These are phyloP conservation scores for Cerioporus squamosus DNA, from an alignment of 1,284 basidiomycete genomes.

Conservation along the genomic window DNA sequence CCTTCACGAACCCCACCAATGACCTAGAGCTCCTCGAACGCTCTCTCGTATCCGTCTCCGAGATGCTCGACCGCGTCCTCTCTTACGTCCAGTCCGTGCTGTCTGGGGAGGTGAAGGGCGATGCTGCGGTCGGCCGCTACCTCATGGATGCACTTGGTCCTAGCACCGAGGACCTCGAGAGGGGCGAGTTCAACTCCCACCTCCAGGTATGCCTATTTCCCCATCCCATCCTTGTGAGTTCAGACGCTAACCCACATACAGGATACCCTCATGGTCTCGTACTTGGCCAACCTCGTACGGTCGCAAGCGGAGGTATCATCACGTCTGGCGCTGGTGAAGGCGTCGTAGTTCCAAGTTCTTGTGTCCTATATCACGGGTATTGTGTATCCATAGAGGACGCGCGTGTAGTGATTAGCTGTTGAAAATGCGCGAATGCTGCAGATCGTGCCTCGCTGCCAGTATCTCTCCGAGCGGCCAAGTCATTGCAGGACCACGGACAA, in stretches of 20 bases:
- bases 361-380: constrained; percentile 21
- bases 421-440: constrained; percentile 96
- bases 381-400: constrained; percentile 23
- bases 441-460: constrained; percentile 86
- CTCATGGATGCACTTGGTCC: constrained; percentile 89
- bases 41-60: constrained; percentile 71
- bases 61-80: constrained; percentile 86
- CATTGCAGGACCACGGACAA: constrained; percentile 68
- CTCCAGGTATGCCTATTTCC: constrained; percentile 64
- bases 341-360: constrained; percentile 24
- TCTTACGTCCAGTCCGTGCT: constrained; percentile 87
- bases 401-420: constrained; percentile 64
- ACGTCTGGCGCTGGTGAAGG: constrained; percentile 77
- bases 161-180: constrained; percentile 66
- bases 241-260: constrained; percentile 37
- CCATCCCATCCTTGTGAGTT: not conserved
- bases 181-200: constrained; percentile 76
- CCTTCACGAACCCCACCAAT: constrained; percentile 52
- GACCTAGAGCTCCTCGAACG: constrained; percentile 75
- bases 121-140: constrained; percentile 89
- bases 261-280: constrained; percentile 94
- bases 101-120: constrained; percentile 79
- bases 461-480: constrained; percentile 99
- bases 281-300: constrained; percentile 92
- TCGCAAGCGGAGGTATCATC: constrained; percentile 95